Conservation (phyloP, 2,329 filamentous ascomycete species). For the Metarhizium humberi region DNA sequence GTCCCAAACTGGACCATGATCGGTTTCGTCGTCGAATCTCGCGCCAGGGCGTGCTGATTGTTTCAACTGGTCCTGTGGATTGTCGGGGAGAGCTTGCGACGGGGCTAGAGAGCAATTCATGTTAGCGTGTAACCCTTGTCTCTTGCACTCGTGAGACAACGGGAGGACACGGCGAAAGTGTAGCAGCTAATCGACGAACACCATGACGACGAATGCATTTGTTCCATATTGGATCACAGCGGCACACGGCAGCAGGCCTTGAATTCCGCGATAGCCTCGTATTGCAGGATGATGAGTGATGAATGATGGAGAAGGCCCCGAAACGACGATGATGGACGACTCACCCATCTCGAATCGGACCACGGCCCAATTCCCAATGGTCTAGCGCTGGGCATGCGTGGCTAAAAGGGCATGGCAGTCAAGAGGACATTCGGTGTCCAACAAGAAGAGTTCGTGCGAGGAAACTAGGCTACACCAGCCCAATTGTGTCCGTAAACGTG, state of each 20-base stretch:
- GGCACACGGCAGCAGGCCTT: neutral
- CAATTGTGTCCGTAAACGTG: neutral
- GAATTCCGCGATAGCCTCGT: neutral
- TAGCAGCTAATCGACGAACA: neutral
- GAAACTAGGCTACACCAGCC: neutral
- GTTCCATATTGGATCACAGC: neutral
- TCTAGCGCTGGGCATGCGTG: constrained; percentile 11
- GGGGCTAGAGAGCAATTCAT: constrained; percentile 31
- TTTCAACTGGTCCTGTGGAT: constrained; percentile 41
- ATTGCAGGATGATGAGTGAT: neutral
- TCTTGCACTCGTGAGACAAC: constrained; percentile 1
- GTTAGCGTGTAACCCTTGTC: constrained; percentile 4
- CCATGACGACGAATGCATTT: neutral
- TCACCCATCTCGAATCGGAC: constrained; percentile 18
- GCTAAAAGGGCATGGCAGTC: constrained; percentile 6
- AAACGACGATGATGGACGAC: constrained; percentile 1
- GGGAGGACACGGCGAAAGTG: neutral
- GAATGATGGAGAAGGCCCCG: neutral
- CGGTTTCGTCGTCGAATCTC: constrained; percentile 43
- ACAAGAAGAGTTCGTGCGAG: neutral
- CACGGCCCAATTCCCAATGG: constrained; percentile 12
- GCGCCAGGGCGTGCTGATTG: constrained; percentile 40
- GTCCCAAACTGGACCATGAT: constrained; percentile 41
- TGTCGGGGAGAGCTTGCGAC: constrained; percentile 51
- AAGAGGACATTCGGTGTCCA: neutral